phyloP scores from a whole-genome alignment of 192 early-diverging fungal species.

The Linnemannia hyalina region DNA sequence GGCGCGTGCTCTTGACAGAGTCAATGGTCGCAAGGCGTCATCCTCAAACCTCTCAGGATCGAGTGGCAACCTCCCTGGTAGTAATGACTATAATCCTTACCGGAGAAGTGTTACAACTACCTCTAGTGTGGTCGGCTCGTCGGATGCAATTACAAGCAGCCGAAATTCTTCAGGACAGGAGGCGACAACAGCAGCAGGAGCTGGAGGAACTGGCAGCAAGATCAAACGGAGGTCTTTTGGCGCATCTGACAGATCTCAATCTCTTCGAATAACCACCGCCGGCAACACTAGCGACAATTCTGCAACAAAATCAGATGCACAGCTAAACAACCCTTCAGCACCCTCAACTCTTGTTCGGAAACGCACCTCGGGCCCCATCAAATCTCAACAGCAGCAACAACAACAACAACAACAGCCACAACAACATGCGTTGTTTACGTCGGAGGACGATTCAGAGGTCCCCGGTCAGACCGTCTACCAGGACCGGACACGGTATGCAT shows the following conservation, averaged over 20 bases:
- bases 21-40: not conserved
- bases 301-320: constrained; percentile 3
- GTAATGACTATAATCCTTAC: constrained; percentile 1
- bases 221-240: constrained; percentile 41
- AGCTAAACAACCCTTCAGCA: not conserved
- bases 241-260: constrained; percentile 1
- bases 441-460: constrained; percentile 31
- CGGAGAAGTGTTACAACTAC: constrained; percentile 8
- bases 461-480: not conserved
- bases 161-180: not conserved
- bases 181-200: not conserved
- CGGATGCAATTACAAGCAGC: not conserved
- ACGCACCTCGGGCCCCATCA: constrained; percentile 38
- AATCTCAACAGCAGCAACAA: constrained; percentile 8
- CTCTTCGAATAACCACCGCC: not conserved
- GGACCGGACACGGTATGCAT: constrained; percentile 20
- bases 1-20: constrained; percentile 39
- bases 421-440: constrained; percentile 13
- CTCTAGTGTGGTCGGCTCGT: not conserved
- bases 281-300: not conserved
- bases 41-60: not conserved
- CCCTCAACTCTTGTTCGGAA: constrained; percentile 7
- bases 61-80: not conserved
- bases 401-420: constrained; percentile 1
- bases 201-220: not conserved